A percentile compares a stretch with the other conserved stretches of the same genome.
Conservation (phyloP, 768 basidiomycete genomes). For the Daedalea quercina region DNA sequence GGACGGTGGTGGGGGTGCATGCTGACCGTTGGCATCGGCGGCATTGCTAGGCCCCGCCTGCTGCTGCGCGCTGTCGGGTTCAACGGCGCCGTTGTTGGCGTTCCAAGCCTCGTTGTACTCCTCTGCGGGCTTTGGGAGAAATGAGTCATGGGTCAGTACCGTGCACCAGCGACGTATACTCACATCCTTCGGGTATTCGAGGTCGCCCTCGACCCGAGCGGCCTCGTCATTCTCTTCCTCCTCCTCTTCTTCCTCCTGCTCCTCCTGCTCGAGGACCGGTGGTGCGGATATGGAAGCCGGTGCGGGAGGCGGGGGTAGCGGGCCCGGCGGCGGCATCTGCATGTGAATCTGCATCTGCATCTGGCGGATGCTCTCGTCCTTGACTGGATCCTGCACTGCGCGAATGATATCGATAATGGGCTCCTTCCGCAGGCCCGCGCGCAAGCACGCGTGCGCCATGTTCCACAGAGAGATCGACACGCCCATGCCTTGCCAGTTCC, state of each 20-base stretch:
- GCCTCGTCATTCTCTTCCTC: constrained; percentile 16
- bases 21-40: constrained; percentile 6
- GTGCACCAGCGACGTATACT: constrained; percentile 15
- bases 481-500: constrained; percentile 75
- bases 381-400: constrained; percentile 49
- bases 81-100: constrained; percentile 39
- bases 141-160: not conserved
- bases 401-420: constrained; percentile 52
- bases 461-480: constrained; percentile 71
- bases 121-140: constrained; percentile 25
- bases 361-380: constrained; percentile 16
- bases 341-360: not conserved
- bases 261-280: constrained; percentile 21
- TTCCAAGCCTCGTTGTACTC: constrained; percentile 60
- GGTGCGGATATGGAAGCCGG: constrained; percentile 8
- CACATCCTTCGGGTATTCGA: constrained; percentile 19
- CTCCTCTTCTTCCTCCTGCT: constrained; percentile 27
- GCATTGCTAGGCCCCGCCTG: constrained; percentile 18
- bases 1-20: constrained; percentile 6
- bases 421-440: constrained; percentile 54
- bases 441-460: constrained; percentile 55
- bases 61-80: constrained; percentile 13
- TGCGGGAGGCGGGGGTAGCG: constrained; percentile 29
- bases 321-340: constrained; percentile 20
- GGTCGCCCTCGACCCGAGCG: constrained; percentile 16